Percentiles rank a stretch among this genome's conserved stretches.
These are phyloP conservation scores for Lycium ferocissimum DNA, from an alignment of 257 asterid species.

Conservation along the genomic window DNA sequence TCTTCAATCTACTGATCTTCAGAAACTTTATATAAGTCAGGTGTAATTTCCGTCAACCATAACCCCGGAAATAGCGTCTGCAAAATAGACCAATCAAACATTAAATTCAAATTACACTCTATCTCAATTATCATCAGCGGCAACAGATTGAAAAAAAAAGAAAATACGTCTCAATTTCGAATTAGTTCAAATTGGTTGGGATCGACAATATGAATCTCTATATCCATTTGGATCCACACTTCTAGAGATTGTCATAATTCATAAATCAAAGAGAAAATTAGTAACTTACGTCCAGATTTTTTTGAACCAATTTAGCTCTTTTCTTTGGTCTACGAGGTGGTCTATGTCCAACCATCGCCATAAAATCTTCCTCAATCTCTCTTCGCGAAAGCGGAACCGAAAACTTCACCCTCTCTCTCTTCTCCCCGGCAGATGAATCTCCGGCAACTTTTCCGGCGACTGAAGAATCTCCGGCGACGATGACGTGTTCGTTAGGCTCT, in stretches of 20 bases:
- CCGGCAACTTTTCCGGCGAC: conserved; percentile 33
- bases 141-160: no score
- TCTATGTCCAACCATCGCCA: conserved; percentile 64
- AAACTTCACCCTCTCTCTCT: conserved; percentile 64
- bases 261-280: background rate
- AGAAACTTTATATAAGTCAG: conserved; percentile 38
- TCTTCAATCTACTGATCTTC: conserved; percentile 35
- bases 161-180: no score
- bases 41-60: conserved; percentile 38
- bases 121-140: background rate
- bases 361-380: conserved; percentile 87
- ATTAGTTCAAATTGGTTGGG: no score
- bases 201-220: background rate
- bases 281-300: conserved; percentile 68
- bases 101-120: background rate
- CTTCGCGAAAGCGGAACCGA: conserved; percentile 64
- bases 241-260: background rate
- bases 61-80: conserved; percentile 40
- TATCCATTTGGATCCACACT: background rate
- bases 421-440: conserved; percentile 47
- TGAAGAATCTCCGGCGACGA: background rate
- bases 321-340: conserved; percentile 91
- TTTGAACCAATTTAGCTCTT: conserved; percentile 67
- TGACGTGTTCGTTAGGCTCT: conserved; percentile 38
- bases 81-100: conserved; percentile 25